phyloP scores from a whole-genome alignment of 768 basidiomycete species.

The Tephrocybe sp. region DNA sequence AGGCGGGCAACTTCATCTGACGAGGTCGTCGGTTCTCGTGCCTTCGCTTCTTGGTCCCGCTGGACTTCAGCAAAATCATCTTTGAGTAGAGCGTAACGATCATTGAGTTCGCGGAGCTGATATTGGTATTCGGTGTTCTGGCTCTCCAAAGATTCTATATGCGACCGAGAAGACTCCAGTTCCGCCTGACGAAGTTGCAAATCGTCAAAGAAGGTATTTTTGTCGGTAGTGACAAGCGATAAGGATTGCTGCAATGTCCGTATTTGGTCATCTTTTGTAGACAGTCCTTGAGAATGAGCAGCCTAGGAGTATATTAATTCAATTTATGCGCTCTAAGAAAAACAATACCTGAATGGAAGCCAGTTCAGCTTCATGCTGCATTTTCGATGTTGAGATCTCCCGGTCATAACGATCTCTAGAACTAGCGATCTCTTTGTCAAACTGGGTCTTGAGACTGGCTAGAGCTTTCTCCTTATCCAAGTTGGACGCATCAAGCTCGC shows the following conservation, averaged over 20 bases:
- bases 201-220: constrained; percentile 80
- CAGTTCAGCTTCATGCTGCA: constrained; percentile 76
- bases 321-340: background rate
- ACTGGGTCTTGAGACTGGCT: constrained; percentile 58
- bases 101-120: constrained; percentile 77
- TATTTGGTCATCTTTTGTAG: constrained; percentile 59
- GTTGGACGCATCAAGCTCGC: constrained; percentile 61
- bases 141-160: constrained; percentile 70
- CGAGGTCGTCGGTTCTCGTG: constrained; percentile 43
- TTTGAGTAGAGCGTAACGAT: constrained; percentile 65
- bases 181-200: constrained; percentile 89
- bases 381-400: constrained; percentile 61
- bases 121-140: constrained; percentile 84
- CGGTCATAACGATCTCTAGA: constrained; percentile 71
- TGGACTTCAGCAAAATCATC: constrained; percentile 69
- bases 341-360: constrained; percentile 68
- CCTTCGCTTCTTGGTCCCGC: constrained; percentile 50
- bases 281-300: constrained; percentile 64
- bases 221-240: constrained; percentile 68
- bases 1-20: constrained; percentile 71
- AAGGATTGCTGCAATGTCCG: constrained; percentile 67
- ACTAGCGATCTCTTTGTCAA: constrained; percentile 65
- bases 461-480: constrained; percentile 63
- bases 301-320: constrained; percentile 41
- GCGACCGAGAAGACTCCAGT: constrained; percentile 75